phyloP scores from a whole-genome alignment of 805 yeast genomes.

The Wickerhamiella qilinensis region DNA sequence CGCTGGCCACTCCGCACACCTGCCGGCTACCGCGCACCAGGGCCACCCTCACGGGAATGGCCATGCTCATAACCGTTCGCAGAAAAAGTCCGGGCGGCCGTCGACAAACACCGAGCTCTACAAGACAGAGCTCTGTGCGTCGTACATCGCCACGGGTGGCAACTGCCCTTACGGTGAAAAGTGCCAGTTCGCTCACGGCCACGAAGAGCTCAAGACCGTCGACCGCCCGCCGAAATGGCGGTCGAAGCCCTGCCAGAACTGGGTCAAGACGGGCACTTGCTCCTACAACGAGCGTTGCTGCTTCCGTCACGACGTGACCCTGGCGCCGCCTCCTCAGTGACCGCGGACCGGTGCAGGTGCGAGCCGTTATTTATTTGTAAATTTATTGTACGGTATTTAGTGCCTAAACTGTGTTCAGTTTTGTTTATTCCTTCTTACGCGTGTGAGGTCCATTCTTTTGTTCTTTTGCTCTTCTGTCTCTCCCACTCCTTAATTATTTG shows the following conservation, averaged over 20 bases:
- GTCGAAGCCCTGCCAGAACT: slow-evolving; percentile 80
- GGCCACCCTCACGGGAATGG: not conserved
- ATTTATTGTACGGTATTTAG: not conserved
- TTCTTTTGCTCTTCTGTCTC: too few relatives aligned
- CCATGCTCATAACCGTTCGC: slow-evolving; percentile 5
- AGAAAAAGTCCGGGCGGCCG: slow-evolving; percentile 20
- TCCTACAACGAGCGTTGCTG: slow-evolving; percentile 86
- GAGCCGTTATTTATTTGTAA: slow-evolving; percentile 23
- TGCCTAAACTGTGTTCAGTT: not conserved
- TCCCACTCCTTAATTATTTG: too few relatives aligned
- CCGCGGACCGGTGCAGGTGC: not conserved
- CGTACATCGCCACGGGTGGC: slow-evolving; percentile 52
- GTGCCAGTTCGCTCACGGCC: slow-evolving; percentile 92
- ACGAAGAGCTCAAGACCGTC: slow-evolving; percentile 52
- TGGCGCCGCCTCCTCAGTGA: slow-evolving; percentile 4
- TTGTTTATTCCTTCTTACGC: too few relatives aligned
- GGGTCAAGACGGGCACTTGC: slow-evolving; percentile 69
- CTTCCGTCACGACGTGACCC: slow-evolving; percentile 47
- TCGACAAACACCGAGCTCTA: slow-evolving; percentile 46
- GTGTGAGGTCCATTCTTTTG: too few relatives aligned
- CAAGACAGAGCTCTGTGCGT: slow-evolving; percentile 81
- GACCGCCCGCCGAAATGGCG: slow-evolving; percentile 73
- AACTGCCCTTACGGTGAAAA: slow-evolving; percentile 76
- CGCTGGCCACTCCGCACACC: not conserved
- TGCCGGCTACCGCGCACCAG: not conserved